Base-by-base conservation (phyloP, 306 rosid genomes). In the Vigna mungo region DNA sequence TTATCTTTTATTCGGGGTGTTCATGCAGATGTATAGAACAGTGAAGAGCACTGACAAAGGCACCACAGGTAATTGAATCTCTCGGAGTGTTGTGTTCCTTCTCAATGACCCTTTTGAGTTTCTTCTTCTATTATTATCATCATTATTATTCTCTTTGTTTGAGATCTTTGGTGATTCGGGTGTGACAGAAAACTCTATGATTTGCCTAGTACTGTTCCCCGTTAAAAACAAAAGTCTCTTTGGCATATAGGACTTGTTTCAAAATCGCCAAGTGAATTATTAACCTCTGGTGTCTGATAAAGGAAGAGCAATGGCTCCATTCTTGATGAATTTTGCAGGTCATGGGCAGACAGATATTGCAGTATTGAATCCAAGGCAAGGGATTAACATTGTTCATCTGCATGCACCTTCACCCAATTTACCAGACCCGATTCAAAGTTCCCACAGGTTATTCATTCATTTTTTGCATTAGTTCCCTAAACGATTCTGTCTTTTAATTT, bases 21-120 rank as follows among this genome's bases (percentile, higher is more conserved):
- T 88, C 91, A 87, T 91, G 97, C 97, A 96, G 99, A 96, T 96
- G 99, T 96, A 96, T 89, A 96, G 99, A 91, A 96, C 99, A 81
- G 99, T 96, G 94, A 96, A 92, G 92, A 89, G 96, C 94, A 96
- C 99, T 76, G 96, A 84, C 85, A 95, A 89, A 85, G 81, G 88
- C 77, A 51, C 5, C 16, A 44, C 93, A 81, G 98, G 98, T 91
- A 89, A 87, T n/a, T 51, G 27, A 63, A 76, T 20, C 0, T 80
- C 76, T 80, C 79, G 72, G 75, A 77, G 32, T 44, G 17, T 80
- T 82, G 25, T 67, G 48, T 80, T 84, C 75, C 79, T 60, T 79
- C 81, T 51, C 74, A 79, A 75, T 74, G 80, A 71, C 74, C 84
- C 85, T 41, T 17, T 14, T 72, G 64, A 20, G 14, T 78, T 78